Base-by-base conservation (phyloP, 139 green algal species). In the Chlorella sp. region DNA sequence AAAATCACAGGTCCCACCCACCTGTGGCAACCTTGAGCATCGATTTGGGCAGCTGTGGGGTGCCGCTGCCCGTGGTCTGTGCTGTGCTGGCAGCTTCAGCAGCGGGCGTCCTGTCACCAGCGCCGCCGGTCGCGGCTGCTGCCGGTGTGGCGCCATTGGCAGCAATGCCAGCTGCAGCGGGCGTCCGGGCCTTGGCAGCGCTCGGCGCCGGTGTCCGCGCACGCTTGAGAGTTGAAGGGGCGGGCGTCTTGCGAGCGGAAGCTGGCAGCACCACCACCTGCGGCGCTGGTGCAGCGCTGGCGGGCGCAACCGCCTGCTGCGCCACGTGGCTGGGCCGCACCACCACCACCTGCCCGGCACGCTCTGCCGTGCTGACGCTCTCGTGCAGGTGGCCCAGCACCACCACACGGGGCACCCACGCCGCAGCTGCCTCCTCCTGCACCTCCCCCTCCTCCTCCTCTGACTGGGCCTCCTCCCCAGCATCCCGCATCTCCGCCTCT, bases 201-300 rank as follows among this genome's bases (percentile, higher is more conserved):
- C 60, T 87, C 60, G 83, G 60, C 7, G 36, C 76, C 0, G 76
- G 57, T 11, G 86, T 77, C 53, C 30, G 9, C 22, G 40, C 36
- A 68, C 39, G 40, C 40, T 64, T 84, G 40, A 28, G 3, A 60
- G 57, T 21, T 34, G 75, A n/a, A 36, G 57, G 36, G 14, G 76
- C 76, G 21, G 86, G 86, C 22, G 86, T 76, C 76, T 85, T 89
- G 76, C 75, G 75, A 60, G 75, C 36, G 0, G 86, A 85, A 53
- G 86, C 76, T 3, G 76, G 78, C n/a, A 93, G 86, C 76, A 93
- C 90, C 57, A 93, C 90, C 71, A 93, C 90, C 37, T 80, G 5
- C 42, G 30, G 30, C 40, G 82, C 57, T 34, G 75, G 15, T 60
- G 57, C 18, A 32, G 57, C 57, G 48, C 76, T 85, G 83, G 76